Conservation (phyloP, 306 rosid species). For the Prunus campanulata region DNA sequence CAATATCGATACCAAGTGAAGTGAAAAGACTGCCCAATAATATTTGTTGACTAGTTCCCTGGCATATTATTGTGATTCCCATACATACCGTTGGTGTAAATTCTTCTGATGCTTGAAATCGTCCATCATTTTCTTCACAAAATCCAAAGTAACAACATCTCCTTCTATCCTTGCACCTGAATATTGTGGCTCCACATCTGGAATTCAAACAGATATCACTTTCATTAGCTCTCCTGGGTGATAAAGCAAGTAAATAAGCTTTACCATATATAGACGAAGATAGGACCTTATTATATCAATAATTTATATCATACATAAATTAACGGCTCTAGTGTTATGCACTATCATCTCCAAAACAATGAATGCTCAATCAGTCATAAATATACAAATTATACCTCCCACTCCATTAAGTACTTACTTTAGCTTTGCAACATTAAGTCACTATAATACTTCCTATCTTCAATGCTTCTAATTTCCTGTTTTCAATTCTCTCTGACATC, state of each 20-base stretch:
- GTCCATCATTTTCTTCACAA: conserved; percentile 93
- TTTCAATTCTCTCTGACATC: too few relatives aligned
- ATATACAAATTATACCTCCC: background rate
- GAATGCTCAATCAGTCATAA: background rate
- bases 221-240: conserved; percentile 20
- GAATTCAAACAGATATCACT: conserved; percentile 35
- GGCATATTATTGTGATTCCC: conserved; percentile 20
- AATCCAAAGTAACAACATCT: conserved; percentile 81
- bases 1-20: conserved; percentile 19
- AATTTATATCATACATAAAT: background rate
- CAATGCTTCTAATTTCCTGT: too few relatives aligned
- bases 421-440: too few relatives aligned
- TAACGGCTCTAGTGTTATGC: background rate
- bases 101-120: conserved; percentile 91
- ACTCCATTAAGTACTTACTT: too few relatives aligned
- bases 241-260: conserved; percentile 16
- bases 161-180: conserved; percentile 96
- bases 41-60: conserved; percentile 14
- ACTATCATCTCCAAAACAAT: background rate
- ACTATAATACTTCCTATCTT: too few relatives aligned
- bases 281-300: background rate
- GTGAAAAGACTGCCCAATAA: conserved; percentile 19
- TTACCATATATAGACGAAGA: background rate
- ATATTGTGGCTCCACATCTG: conserved; percentile 93
- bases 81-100: conserved; percentile 78